These are phyloP conservation scores for Boletus vermiculosoides DNA, from an alignment of 768 basidiomycete genomes.

Conservation along the genomic window DNA sequence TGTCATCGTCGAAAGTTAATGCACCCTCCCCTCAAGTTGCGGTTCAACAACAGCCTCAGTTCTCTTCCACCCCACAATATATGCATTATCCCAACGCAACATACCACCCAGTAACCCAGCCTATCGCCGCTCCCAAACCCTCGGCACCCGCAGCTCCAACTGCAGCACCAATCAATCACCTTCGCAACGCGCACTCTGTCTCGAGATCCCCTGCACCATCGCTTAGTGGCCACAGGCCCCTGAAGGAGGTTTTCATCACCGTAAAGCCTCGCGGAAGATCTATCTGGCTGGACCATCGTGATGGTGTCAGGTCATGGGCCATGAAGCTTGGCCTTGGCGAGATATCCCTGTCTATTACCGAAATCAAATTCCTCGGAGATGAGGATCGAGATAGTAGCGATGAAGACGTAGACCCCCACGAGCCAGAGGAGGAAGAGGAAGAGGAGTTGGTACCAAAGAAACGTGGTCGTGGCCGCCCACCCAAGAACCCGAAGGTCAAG, in stretches of 20 bases:
- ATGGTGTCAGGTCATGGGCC: constrained; percentile 75
- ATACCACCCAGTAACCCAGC: constrained; percentile 39
- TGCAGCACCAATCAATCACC: constrained; percentile 10
- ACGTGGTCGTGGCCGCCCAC: constrained; percentile 39
- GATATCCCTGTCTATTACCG: constrained; percentile 50
- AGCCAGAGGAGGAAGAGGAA: constrained; percentile 46
- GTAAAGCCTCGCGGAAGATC: constrained; percentile 60
- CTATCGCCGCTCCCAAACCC: constrained; percentile 18
- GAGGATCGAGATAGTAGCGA: constrained; percentile 61
- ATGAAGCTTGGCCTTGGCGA: constrained; percentile 61
- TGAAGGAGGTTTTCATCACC: constrained; percentile 52
- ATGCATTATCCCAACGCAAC: constrained; percentile 57
- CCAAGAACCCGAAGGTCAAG: constrained; percentile 35
- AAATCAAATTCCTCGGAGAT: constrained; percentile 52
- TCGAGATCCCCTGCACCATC: constrained; percentile 33
- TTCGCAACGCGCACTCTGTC: constrained; percentile 30
- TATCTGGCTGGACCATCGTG: constrained; percentile 58
- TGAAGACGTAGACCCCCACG: constrained; percentile 47
- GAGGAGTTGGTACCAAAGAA: constrained; percentile 39
- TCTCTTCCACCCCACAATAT: constrained; percentile 35
- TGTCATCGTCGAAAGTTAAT: constrained; percentile 17
- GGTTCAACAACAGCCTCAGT: constrained; percentile 34
- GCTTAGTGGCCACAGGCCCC: constrained; percentile 40
- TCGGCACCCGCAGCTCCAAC: constrained; percentile 9
- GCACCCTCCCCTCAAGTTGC: constrained; percentile 34